Conservation (phyloP, 2,329 filamentous ascomycete genomes). For the Trichoderma endophyticum region DNA sequence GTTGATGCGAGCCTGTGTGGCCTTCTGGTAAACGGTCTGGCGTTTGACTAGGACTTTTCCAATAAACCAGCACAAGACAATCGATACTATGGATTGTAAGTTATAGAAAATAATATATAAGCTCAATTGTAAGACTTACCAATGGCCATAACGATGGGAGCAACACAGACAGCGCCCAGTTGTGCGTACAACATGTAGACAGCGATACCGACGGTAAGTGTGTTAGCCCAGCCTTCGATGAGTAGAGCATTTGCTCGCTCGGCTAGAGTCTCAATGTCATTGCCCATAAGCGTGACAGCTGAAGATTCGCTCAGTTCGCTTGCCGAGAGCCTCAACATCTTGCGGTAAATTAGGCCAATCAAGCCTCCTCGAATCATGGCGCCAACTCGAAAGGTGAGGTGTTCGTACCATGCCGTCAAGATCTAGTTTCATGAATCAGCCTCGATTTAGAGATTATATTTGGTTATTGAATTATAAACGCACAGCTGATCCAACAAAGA, state of each 20-base stretch:
- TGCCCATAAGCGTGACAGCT: constrained; percentile 32
- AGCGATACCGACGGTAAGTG: constrained; percentile 30
- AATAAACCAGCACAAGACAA: constrained; percentile 23
- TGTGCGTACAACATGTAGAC: constrained; percentile 32
- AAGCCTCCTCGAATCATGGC: constrained; percentile 32
- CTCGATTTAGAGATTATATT: neutral
- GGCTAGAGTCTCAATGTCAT: constrained; percentile 31
- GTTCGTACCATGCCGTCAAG: constrained; percentile 34
- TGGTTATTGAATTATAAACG: neutral
- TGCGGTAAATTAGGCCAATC: constrained; percentile 31
- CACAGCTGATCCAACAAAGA: constrained; percentile 33
- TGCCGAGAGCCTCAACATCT: constrained; percentile 29
- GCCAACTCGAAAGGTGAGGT: constrained; percentile 30
- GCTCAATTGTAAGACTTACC: constrained; percentile 23
- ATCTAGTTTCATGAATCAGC: constrained; percentile 21
- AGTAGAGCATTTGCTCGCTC: constrained; percentile 29
- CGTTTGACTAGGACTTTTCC: constrained; percentile 29
- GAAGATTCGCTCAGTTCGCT: constrained; percentile 29
- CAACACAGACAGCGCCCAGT: constrained; percentile 33
- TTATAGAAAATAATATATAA: neutral
- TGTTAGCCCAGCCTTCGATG: constrained; percentile 33
- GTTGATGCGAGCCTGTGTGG: constrained; percentile 34
- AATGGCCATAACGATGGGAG: constrained; percentile 32
- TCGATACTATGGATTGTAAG: constrained; percentile 22
- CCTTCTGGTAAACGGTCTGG: constrained; percentile 32